Evolutionary conservation across 2,329 filamentous ascomycete genomes (phyloP), one percentile per base, ranked within the genome.

Genomic region (Fusarium pseudocircinatum): DNA sequence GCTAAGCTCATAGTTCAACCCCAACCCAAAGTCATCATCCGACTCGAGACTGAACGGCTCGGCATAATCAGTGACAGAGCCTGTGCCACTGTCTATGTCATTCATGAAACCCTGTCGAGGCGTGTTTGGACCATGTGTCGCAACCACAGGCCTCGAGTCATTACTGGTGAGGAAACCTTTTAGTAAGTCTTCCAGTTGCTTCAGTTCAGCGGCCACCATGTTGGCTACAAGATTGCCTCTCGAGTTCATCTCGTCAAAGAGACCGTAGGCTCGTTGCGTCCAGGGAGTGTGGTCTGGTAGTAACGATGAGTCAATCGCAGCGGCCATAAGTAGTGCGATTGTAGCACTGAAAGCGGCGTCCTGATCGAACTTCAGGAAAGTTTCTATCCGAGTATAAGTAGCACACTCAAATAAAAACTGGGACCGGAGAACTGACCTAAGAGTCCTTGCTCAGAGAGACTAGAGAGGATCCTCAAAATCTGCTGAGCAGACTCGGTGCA

Each of bases 161-260:
- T 46, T 61, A 22, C 30, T 61, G 6, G 60, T 9, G 4, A 73
- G 22, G 13, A 63, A 67, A 8, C 37, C 63, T 32, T 47, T 67
- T 10, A 74, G 47, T 10, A 69, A 14, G 0, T 60, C 60, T 28
- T 74, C 71, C 4, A 72, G 39, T 7, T 72, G 63, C 15, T 69
- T 74, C 12, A 74, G 30, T 30, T 72, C 72, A 15, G 57, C 58
- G 3, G 59, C 60, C 14, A 83, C 81, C 60, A 84, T 83, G 7
- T 77, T 78, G 1, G 86, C 86, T 12, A 87, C 82, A 1, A 81
- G 77, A 47, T 86, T 87, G 2, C 86, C 85, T 18, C 81, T 81
- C 3, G 79, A 78, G 34, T 81, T 79, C 79, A 88, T 87, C 18
- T 85, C 85, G 42, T 87, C 84, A 14, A 87, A 79, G 15, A 87